Percentiles rank a stretch among this genome's conserved stretches.
Conservation (phyloP, 2,329 filamentous ascomycete species). For the Cytospora leucostoma region DNA sequence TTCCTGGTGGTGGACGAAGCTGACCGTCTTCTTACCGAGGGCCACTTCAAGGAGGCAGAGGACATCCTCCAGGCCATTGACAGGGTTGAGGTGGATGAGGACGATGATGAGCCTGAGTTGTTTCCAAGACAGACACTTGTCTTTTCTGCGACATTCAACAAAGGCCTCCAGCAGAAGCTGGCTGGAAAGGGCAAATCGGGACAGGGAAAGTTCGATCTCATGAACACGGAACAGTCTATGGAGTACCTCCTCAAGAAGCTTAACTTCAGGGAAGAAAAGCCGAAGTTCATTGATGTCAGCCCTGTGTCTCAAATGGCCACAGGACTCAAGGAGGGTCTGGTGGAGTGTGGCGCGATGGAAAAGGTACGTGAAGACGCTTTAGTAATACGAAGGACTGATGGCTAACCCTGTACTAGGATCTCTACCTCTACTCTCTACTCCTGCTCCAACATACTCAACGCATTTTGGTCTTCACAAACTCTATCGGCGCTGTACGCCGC, state of each 20-base stretch:
- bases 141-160: slow-evolving; percentile 95
- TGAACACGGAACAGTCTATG: slow-evolving; percentile 79
- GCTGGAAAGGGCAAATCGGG: slow-evolving; percentile 74
- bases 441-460: slow-evolving; percentile 79
- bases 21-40: slow-evolving; percentile 85
- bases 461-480: slow-evolving; percentile 92
- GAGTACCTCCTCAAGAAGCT: slow-evolving; percentile 90
- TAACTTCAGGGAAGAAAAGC: slow-evolving; percentile 80
- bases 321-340: slow-evolving; percentile 80
- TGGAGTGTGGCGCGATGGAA: slow-evolving; percentile 91
- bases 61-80: slow-evolving; percentile 84
- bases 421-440: slow-evolving; percentile 87
- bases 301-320: slow-evolving; percentile 86
- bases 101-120: slow-evolving; percentile 47
- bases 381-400: background rate
- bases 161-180: slow-evolving; percentile 86
- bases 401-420: slow-evolving; percentile 57
- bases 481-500: slow-evolving; percentile 87
- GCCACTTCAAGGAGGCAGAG: slow-evolving; percentile 92
- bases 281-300: slow-evolving; percentile 91
- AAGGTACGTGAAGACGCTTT: slow-evolving; percentile 59
- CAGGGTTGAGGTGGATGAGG: slow-evolving; percentile 63
- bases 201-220: slow-evolving; percentile 67
- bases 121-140: slow-evolving; percentile 80
- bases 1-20: slow-evolving; percentile 95